These are phyloP conservation scores for Santalum album DNA, from an alignment of 164 flowering plant species.

Conservation along the genomic window DNA sequence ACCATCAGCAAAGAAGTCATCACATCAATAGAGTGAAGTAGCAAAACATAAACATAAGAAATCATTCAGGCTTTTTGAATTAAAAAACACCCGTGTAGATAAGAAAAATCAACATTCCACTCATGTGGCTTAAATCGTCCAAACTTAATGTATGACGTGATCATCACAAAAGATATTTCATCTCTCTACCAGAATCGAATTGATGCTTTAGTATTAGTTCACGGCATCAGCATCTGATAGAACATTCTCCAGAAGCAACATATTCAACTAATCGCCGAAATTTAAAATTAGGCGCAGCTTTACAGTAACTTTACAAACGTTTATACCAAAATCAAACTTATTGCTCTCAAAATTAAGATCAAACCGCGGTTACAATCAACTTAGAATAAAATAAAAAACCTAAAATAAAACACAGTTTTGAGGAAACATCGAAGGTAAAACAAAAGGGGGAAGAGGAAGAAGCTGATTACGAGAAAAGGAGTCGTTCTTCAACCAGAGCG, in stretches of 20 bases:
- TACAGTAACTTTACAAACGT: not conserved
- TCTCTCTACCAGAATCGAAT: not conserved
- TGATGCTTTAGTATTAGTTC: not conserved
- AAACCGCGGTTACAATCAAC: not conserved
- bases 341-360: not conserved
- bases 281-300: not conserved
- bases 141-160: not conserved
- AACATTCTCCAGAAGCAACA: not conserved
- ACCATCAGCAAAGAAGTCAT: too few species aligned
- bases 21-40: too few species aligned
- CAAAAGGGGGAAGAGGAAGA: slow-evolving; percentile 1
- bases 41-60: not conserved
- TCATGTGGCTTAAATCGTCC: too few species aligned
- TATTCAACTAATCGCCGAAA: not conserved
- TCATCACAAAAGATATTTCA: not conserved
- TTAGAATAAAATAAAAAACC: not conserved
- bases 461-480: slow-evolving; percentile 13
- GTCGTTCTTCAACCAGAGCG: slow-evolving; percentile 8
- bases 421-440: not conserved
- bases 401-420: not conserved
- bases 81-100: not conserved
- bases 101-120: not conserved
- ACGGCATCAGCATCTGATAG: too few species aligned
- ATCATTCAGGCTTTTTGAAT: not conserved
- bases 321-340: not conserved